Evolutionary conservation across 306 rosid genomes (phyloP), one percentile per base, ranked within the genome.

Genomic region (Clitoria ternatea): DNA sequence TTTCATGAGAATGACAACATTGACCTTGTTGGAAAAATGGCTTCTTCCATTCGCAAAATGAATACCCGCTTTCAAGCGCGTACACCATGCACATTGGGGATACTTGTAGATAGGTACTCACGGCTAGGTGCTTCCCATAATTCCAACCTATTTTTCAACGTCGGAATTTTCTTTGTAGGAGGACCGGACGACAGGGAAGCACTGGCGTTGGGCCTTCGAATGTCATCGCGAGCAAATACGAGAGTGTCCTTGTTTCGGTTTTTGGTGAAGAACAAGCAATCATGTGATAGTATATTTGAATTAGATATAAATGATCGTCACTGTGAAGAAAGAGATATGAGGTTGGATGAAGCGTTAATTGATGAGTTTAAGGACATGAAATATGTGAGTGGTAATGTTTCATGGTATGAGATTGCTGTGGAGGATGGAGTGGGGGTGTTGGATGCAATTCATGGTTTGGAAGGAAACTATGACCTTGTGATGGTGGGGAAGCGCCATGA

Each of bases 141-240:
- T 1, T 0, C 43, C 1, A 40, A 52, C 1, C 0, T 36, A 8
- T 57, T 48, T 14, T 72, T 75, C 74, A 72, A 80, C 12, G 85
- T 88, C 1, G 89, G 70, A 0, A 19, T 77, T 0, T 72, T 90
- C 29, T 90, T 88, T 22, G 3, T 84, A 0, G 94, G 97, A 1
- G 92, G 97, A 5, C 3, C 74, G 0, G 90, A 90, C 3, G 92
- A 90, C 14, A 73, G 90, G 1, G 92, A 88, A 77, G 87, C 87
- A 0, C 13, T 90, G 24, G 84, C 94, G 0, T 75, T 78, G 22
- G 87, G 80, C 0, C 42, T 63, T 6, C 81, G 88, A 12, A 85
- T 89, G 85, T 39, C 70, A 0, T 74, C 56, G n/a, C 26, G 83
- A 7, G 22, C 5, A 0, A 33, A 66, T 2, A 68, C 75, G 47